A percentile compares a stretch with the other conserved stretches of the same genome.
Conservation (phyloP, 352 stramenopile species). For the Peronosclerospora sorghi region DNA sequence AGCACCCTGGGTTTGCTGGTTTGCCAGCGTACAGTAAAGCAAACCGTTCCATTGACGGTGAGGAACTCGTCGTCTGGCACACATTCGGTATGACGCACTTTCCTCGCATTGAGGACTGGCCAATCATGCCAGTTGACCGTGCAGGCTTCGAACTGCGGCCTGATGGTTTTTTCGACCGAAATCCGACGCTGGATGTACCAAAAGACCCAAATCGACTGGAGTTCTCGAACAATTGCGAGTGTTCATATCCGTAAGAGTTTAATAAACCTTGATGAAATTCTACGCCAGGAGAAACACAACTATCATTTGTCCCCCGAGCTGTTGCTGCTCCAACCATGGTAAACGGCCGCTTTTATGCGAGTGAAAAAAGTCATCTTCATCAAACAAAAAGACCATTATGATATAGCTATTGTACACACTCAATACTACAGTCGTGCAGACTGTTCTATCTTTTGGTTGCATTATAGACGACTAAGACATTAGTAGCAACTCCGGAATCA, state of each 20-base stretch:
- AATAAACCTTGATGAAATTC: slow-evolving; percentile 9
- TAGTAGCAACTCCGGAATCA: too few species aligned
- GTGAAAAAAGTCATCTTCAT: too few species aligned
- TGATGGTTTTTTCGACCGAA: slow-evolving; percentile 52
- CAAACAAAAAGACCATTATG: too few species aligned
- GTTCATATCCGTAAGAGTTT: slow-evolving; percentile 7
- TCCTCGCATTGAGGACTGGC: slow-evolving; percentile 50
- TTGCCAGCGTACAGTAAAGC: slow-evolving; percentile 40
- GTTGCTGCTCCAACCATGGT: too few species aligned
- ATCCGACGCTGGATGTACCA: slow-evolving; percentile 30
- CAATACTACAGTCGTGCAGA: too few species aligned
- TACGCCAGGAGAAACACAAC: too few species aligned
- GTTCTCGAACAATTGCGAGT: slow-evolving; percentile 17
- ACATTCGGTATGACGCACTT: slow-evolving; percentile 62
- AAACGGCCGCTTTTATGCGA: too few species aligned
- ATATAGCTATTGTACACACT: too few species aligned
- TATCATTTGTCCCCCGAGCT: too few species aligned
- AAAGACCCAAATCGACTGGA: slow-evolving; percentile 27
- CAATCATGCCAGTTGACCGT: slow-evolving; percentile 67
- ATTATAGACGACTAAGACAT: too few species aligned
- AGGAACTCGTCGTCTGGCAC: slow-evolving; percentile 65
- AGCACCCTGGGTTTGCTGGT: slow-evolving; percentile 35
- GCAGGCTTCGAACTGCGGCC: slow-evolving; percentile 64
- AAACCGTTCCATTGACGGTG: slow-evolving; percentile 40
- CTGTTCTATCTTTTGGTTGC: too few species aligned